These are phyloP conservation scores for Chaetomium cochliodes DNA, from an alignment of 495 filamentous ascomycete genomes.

Conservation along the genomic window DNA sequence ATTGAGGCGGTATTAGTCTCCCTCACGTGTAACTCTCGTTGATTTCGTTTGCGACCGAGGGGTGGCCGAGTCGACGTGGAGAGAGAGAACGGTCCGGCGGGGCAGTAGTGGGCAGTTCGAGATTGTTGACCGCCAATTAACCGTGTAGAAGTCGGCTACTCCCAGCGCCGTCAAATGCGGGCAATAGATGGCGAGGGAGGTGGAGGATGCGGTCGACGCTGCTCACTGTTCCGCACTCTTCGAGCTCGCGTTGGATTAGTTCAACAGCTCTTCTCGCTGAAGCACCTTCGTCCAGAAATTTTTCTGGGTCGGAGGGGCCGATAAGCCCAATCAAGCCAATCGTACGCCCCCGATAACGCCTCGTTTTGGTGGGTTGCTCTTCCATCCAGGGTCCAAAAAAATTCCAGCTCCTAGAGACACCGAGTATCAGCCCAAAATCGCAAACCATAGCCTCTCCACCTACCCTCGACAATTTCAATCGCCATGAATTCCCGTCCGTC, in stretches of 20 bases:
- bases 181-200: not conserved
- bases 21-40: not conserved
- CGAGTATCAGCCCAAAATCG: not conserved
- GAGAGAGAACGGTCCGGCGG: not conserved
- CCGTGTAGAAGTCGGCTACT: not conserved
- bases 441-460: conserved; percentile 16
- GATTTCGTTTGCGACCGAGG: not conserved
- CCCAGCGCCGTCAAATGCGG: not conserved
- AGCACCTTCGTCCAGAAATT: conserved; percentile 21
- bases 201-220: not conserved
- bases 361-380: conserved; percentile 19
- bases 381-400: conserved; percentile 22
- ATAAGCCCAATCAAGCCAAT: conserved; percentile 30
- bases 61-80: not conserved
- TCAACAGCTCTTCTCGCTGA: conserved; percentile 8
- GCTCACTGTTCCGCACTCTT: not conserved
- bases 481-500: conserved; percentile 44
- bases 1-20: not conserved
- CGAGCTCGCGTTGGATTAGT: not conserved
- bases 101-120: not conserved
- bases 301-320: conserved; percentile 25
- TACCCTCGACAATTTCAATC: conserved; percentile 14
- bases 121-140: not conserved
- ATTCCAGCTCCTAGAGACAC: conserved; percentile 14
- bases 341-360: conserved; percentile 16